Evolutionary conservation across 176 grass and related monocot genomes (phyloP).

Genomic region (Neostapfia colusana): DNA sequence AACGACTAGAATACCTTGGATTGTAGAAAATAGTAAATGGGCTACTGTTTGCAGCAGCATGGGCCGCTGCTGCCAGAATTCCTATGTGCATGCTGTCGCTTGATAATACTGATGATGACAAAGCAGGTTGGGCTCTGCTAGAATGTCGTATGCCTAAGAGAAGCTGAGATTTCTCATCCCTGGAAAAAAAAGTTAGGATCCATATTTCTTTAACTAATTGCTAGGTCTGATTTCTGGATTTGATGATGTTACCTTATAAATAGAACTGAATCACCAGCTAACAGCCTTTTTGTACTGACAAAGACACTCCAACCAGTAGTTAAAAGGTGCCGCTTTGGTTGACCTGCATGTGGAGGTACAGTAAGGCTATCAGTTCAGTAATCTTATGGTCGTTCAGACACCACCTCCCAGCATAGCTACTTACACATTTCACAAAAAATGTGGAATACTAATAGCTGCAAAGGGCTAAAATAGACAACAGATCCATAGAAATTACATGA

Average conservation of each 20-base stretch:
- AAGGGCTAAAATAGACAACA: slow-evolving; percentile 17
- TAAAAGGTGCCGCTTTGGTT: slow-evolving; percentile 94
- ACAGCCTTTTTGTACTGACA: slow-evolving; percentile 84
- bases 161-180: slow-evolving; percentile 98
- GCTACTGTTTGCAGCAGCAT: slow-evolving; percentile 86
- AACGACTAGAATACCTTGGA: slow-evolving; percentile 68
- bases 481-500: slow-evolving; percentile 14
- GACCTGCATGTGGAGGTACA: slow-evolving; percentile 62
- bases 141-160: slow-evolving; percentile 79
- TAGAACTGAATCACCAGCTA: slow-evolving; percentile 93
- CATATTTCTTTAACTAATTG: slow-evolving; percentile 20
- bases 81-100: slow-evolving; percentile 99
- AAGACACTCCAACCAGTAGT: slow-evolving; percentile 99
- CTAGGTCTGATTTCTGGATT: slow-evolving; percentile 14
- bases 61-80: slow-evolving; percentile 93
- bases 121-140: slow-evolving; percentile 79
- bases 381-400: slow-evolving; percentile 17
- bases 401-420: slow-evolving; percentile 4
- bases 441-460: slow-evolving; percentile 8
- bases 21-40: slow-evolving; percentile 98
- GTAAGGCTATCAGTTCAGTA: slow-evolving; percentile 36
- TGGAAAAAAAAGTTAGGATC: slow-evolving; percentile 45
- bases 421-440: slow-evolving; percentile 16
- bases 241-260: slow-evolving; percentile 71
- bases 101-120: slow-evolving; percentile 97